Conservation (phyloP, 371 early-diverging fungal species). For the Mucor plumbeus region DNA sequence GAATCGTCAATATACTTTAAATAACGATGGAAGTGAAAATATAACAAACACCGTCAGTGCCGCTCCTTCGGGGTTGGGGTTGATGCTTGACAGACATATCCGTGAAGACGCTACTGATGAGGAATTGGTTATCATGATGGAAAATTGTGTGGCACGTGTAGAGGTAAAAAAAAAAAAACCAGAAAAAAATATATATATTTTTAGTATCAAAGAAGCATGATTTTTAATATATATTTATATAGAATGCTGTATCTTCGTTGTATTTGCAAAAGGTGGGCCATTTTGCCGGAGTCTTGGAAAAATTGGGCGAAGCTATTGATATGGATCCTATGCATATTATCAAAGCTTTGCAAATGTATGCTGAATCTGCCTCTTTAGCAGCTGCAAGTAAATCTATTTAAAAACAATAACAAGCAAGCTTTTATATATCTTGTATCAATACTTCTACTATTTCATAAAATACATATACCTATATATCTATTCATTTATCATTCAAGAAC, state of each 20-base stretch:
- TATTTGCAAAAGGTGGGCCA: constrained; percentile 63
- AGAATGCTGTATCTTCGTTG: constrained; percentile 65
- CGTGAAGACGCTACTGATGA: constrained; percentile 63
- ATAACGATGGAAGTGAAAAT: neutral
- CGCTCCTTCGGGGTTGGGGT: constrained; percentile 29
- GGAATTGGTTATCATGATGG: constrained; percentile 60
- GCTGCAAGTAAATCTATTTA: neutral
- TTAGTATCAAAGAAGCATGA: neutral
- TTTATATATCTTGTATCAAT: too few relatives aligned
- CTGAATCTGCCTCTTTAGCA: constrained; percentile 36
- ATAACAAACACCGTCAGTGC: constrained; percentile 34
- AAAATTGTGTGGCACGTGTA: constrained; percentile 64
- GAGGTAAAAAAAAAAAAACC: constrained; percentile 44
- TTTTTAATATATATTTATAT: constrained; percentile 1
- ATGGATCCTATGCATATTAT: constrained; percentile 65
- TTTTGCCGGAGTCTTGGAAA: constrained; percentile 61
- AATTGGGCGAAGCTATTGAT: constrained; percentile 60
- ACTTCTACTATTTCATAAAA: too few relatives aligned
- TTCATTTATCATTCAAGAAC: too few relatives aligned
- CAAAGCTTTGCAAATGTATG: constrained; percentile 69
- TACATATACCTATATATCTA: too few relatives aligned
- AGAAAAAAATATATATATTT: too few relatives aligned
- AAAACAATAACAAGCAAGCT: neutral
- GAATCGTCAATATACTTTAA: constrained; percentile 24
- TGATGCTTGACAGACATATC: constrained; percentile 46